These are phyloP conservation scores for Colletotrichum cordylinicola DNA, from an alignment of 2,329 filamentous ascomycete species.

Conservation along the genomic window DNA sequence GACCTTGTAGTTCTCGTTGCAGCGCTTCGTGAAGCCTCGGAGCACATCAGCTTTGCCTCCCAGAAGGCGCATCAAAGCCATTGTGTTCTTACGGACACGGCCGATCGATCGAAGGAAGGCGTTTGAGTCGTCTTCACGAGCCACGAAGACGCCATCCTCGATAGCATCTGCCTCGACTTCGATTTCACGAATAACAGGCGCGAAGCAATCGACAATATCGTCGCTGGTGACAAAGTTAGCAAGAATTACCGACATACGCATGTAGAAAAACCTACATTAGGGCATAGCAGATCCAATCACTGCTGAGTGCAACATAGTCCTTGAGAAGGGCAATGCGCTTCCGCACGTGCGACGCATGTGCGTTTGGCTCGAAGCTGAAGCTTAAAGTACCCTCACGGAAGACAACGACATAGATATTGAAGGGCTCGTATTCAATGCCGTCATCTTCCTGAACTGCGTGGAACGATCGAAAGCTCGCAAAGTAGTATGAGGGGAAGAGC, in stretches of 20 bases:
- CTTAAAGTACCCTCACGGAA: slow-evolving; percentile 95
- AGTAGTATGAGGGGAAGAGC: slow-evolving; percentile 96
- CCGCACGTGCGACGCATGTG: slow-evolving; percentile 86
- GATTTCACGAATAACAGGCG: slow-evolving; percentile 84
- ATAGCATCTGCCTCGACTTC: slow-evolving; percentile 91
- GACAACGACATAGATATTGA: slow-evolving; percentile 96
- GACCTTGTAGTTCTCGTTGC: slow-evolving; percentile 96
- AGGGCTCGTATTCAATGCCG: slow-evolving; percentile 86
- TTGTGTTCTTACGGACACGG: slow-evolving; percentile 90
- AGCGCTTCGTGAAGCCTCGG: slow-evolving; percentile 96
- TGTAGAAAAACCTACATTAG: slow-evolving; percentile 72
- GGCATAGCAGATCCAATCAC: slow-evolving; percentile 99
- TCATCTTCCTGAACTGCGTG: slow-evolving; percentile 78
- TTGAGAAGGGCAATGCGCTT: slow-evolving; percentile 91
- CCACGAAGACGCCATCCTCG: slow-evolving; percentile 94
- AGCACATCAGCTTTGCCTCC: slow-evolving; percentile 99
- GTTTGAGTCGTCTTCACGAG: slow-evolving; percentile 87
- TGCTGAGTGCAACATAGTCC: slow-evolving; percentile 92
- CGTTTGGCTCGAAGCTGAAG: slow-evolving; percentile 89
- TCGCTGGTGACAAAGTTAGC: slow-evolving; percentile 62
- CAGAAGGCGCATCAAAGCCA: slow-evolving; percentile 89
- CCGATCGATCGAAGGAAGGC: slow-evolving; percentile 88
- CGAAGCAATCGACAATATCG: slow-evolving; percentile 96
- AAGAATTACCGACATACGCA: background rate
- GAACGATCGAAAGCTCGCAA: slow-evolving; percentile 96